A percentile compares a stretch with the other conserved stretches of the same genome.
Evolutionary conservation across 2,329 filamentous ascomycete genomes (phyloP).

Genomic region (Ceratocystis alfenasii): DNA sequence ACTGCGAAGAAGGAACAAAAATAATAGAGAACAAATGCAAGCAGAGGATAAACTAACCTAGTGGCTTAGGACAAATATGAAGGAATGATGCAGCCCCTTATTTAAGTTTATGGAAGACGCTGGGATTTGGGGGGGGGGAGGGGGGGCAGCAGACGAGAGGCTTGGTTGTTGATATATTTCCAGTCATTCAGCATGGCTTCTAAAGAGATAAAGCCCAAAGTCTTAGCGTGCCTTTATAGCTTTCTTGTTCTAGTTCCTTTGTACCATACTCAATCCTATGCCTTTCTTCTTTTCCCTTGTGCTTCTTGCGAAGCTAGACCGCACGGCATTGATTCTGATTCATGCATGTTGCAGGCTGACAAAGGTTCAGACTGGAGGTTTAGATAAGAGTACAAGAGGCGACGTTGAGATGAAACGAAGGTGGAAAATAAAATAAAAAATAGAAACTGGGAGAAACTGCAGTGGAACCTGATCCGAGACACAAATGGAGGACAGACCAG

Average conservation of each 20-base stretch:
- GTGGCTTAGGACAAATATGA: background rate
- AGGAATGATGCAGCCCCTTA: too few relatives aligned
- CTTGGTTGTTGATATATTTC: too few relatives aligned
- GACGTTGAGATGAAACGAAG: background rate
- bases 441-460: background rate
- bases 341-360: background rate
- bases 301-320: background rate
- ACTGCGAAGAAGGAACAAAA: background rate
- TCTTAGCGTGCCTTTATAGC: too few relatives aligned
- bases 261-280: background rate
- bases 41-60: background rate
- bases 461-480: background rate
- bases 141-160: background rate
- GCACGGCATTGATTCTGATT: constrained; percentile 1
- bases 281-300: background rate
- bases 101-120: background rate
- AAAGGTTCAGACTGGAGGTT: background rate
- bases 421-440: background rate
- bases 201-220: too few relatives aligned
- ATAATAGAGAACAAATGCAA: background rate
- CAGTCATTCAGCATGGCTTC: too few relatives aligned
- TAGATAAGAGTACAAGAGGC: background rate
- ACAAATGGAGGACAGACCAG: background rate
- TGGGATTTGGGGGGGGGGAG: background rate
- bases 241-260: background rate